Evolutionary conservation across 164 flowering plant genomes (phyloP).

Genomic region (Macadamia tetraphylla): DNA sequence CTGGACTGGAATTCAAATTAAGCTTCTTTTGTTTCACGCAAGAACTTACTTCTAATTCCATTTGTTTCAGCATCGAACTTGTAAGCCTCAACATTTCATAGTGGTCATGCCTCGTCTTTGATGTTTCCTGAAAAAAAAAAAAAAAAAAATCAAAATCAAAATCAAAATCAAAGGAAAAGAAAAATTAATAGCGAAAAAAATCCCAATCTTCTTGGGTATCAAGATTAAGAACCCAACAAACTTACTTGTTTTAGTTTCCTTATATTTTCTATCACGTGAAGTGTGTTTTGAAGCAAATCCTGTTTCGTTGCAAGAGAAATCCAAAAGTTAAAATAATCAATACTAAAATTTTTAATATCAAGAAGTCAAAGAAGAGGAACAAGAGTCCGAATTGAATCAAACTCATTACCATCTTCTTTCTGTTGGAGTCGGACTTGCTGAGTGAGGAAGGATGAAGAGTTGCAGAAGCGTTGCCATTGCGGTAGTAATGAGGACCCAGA

Average conservation of each 20-base stretch:
- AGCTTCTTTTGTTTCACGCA: background rate
- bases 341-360: background rate
- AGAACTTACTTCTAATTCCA: slow-evolving; percentile 5
- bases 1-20: slow-evolving; percentile 5
- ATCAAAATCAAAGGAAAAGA: no score
- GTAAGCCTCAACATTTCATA: slow-evolving; percentile 11
- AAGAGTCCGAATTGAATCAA: background rate
- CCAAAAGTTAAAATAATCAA: background rate
- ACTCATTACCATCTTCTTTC: slow-evolving; percentile 22
- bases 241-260: slow-evolving; percentile 29
- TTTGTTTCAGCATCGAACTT: slow-evolving; percentile 27
- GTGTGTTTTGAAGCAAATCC: slow-evolving; percentile 16
- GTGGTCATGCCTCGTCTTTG: slow-evolving; percentile 10
- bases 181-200: no score
- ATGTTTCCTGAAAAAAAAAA: slow-evolving; percentile 26
- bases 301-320: slow-evolving; percentile 25
- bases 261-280: slow-evolving; percentile 14
- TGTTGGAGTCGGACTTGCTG: slow-evolving; percentile 34
- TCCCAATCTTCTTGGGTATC: no score
- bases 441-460: slow-evolving; percentile 38
- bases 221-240: background rate
- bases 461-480: background rate
- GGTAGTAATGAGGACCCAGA: background rate
- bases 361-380: background rate
- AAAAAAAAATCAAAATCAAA: background rate